Conservation (phyloP, 75 land plant species). For the Gnetum montanum region DNA sequence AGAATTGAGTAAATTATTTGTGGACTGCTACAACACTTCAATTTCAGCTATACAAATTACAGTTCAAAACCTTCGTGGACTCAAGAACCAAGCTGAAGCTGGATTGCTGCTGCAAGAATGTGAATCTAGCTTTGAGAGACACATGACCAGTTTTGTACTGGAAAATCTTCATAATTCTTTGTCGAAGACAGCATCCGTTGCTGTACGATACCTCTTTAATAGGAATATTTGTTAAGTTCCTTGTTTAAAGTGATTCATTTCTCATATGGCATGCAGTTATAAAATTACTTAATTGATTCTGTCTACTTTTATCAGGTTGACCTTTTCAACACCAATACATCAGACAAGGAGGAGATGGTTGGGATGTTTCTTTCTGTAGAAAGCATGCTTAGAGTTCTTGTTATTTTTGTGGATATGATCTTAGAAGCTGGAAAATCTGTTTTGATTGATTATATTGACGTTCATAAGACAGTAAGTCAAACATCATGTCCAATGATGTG, state of each 20-base stretch:
- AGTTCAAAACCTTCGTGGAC: conserved; percentile 30
- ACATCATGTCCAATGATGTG: too few relatives aligned
- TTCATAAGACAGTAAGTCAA: conserved; percentile 64
- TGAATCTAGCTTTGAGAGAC: conserved; percentile 22
- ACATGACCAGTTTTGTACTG: conserved; percentile 23
- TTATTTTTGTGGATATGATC: conserved; percentile 28
- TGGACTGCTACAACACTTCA: conserved; percentile 11
- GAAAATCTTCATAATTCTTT: conserved; percentile 30
- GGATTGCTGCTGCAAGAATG: conserved; percentile 30
- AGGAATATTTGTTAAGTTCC: too few relatives aligned
- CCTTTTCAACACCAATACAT: conserved; percentile 13
- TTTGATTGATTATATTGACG: conserved; percentile 44
- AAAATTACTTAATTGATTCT: neutral
- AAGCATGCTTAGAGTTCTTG: conserved; percentile 19
- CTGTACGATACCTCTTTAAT: conserved; percentile 17
- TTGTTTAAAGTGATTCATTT: too few relatives aligned
- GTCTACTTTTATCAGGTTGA: conserved; percentile 28
- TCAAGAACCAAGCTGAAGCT: too few relatives aligned
- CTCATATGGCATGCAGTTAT: too few relatives aligned
- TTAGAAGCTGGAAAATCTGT: conserved; percentile 38
- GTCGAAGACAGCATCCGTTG: conserved; percentile 13
- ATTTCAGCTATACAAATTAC: conserved; percentile 20
- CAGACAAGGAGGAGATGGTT: too few relatives aligned
- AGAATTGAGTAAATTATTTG: conserved; percentile 13
- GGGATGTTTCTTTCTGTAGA: conserved; percentile 7